Evolutionary conservation across 1,284 basidiomycete species (phyloP).

Genomic region (Albatrellus sp.): DNA sequence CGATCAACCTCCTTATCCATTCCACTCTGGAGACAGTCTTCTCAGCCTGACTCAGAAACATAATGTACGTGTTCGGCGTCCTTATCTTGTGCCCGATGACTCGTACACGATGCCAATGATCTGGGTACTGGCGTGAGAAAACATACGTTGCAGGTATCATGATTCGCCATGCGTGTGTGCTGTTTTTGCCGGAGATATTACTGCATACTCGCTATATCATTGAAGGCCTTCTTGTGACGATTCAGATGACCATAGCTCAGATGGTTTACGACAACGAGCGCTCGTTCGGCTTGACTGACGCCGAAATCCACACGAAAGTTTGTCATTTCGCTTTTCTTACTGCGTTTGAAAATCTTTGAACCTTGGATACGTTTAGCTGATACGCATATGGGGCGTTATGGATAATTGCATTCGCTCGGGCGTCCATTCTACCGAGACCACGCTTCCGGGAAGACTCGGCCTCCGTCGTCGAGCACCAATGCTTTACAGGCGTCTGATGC

Average conservation of each 20-base stretch:
- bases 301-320: slow-evolving; percentile 69
- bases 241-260: slow-evolving; percentile 82
- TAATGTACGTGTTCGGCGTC: slow-evolving; percentile 43
- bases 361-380: slow-evolving; percentile 30
- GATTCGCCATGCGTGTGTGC: slow-evolving; percentile 1
- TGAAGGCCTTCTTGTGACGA: too few relatives aligned
- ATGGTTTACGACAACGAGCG: slow-evolving; percentile 94
- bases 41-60: slow-evolving; percentile 71
- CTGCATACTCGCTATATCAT: too few relatives aligned
- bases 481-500: slow-evolving; percentile 80
- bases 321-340: slow-evolving; percentile 10
- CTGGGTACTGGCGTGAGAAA: neutral
- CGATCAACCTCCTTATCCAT: slow-evolving; percentile 70
- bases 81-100: neutral
- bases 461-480: slow-evolving; percentile 74
- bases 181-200: too few relatives aligned
- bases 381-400: slow-evolving; percentile 86
- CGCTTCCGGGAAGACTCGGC: slow-evolving; percentile 77
- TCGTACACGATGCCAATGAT: neutral
- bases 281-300: slow-evolving; percentile 61
- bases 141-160: too few relatives aligned
- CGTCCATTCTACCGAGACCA: slow-evolving; percentile 66
- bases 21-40: slow-evolving; percentile 70
- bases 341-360: neutral
- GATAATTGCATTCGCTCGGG: slow-evolving; percentile 86